These are phyloP conservation scores for Amaranthus hypochondriacus DNA, from an alignment of 148 eudicot species.

Conservation along the genomic window DNA sequence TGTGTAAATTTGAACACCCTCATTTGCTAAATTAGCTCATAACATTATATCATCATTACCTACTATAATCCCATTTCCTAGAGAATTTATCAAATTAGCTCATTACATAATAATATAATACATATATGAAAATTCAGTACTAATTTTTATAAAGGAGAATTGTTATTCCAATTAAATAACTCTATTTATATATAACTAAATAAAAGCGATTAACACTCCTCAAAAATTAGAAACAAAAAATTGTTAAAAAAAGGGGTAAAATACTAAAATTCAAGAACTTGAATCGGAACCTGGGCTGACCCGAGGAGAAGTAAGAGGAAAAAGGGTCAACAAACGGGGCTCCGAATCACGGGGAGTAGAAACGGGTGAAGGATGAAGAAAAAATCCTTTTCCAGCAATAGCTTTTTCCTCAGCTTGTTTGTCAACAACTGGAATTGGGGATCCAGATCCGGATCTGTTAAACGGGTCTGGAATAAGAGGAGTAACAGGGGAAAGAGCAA, in stretches of 20 bases:
- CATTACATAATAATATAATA: not conserved
- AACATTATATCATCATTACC: too few species aligned
- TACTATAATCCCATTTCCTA: too few species aligned
- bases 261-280: slow-evolving; percentile 10
- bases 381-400: slow-evolving; percentile 52
- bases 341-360: slow-evolving; percentile 52
- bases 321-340: slow-evolving; percentile 59
- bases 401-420: slow-evolving; percentile 46
- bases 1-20: not conserved
- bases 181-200: not conserved
- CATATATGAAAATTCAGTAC: not conserved
- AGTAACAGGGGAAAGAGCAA: slow-evolving; percentile 54
- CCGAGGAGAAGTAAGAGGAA: slow-evolving; percentile 58
- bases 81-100: too few species aligned
- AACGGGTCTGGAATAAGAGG: slow-evolving; percentile 57
- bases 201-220: not conserved
- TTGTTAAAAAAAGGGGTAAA: not conserved
- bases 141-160: not conserved
- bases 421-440: slow-evolving; percentile 24
- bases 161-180: not conserved
- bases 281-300: slow-evolving; percentile 33
- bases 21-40: not conserved
- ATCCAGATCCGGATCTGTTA: slow-evolving; percentile 17
- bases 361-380: slow-evolving; percentile 67
- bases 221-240: not conserved